These are phyloP conservation scores for Trichocladium uniseriatum DNA, from an alignment of 495 filamentous ascomycete species.

Conservation along the genomic window DNA sequence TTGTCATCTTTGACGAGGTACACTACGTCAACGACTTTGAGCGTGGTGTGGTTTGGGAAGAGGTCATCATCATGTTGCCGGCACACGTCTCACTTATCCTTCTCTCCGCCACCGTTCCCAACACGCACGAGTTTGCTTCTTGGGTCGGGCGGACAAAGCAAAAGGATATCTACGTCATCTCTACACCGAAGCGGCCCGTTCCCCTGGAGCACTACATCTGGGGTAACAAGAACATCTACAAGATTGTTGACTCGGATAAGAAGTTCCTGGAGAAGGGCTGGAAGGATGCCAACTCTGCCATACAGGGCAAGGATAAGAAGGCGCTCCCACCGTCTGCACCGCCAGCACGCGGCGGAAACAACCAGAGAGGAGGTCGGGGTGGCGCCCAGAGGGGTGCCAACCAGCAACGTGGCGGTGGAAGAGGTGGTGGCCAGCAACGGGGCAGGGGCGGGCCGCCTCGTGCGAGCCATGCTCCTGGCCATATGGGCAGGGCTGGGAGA, in stretches of 20 bases:
- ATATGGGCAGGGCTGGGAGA: constrained; percentile 79
- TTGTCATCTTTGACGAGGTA: constrained; percentile 98
- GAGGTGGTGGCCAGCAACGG: constrained; percentile 48
- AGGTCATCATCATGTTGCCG: constrained; percentile 98
- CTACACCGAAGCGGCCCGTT: constrained; percentile 88
- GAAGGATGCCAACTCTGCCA: constrained; percentile 82
- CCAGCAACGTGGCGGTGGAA: constrained; percentile 43
- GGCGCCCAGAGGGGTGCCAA: constrained; percentile 48
- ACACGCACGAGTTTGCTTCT: constrained; percentile 94
- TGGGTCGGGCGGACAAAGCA: constrained; percentile 98
- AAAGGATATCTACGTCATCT: constrained; percentile 98
- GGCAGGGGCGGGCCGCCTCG: constrained; percentile 51
- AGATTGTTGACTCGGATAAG: constrained; percentile 90
- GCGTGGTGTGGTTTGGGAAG: constrained; percentile 96
- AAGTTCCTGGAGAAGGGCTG: constrained; percentile 80
- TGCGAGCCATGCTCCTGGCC: constrained; percentile 54
- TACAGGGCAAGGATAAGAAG: constrained; percentile 79
- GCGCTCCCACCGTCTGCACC: constrained; percentile 36
- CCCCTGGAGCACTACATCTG: constrained; percentile 94
- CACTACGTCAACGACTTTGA: constrained; percentile 99
- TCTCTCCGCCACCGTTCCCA: constrained; percentile 92
- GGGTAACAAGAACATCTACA: constrained; percentile 83
- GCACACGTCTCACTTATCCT: constrained; percentile 93
- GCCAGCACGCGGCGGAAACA: constrained; percentile 38
- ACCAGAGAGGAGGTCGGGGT: constrained; percentile 44